Conservation (phyloP, 306 rosid species). For the Benincasa hispida region DNA sequence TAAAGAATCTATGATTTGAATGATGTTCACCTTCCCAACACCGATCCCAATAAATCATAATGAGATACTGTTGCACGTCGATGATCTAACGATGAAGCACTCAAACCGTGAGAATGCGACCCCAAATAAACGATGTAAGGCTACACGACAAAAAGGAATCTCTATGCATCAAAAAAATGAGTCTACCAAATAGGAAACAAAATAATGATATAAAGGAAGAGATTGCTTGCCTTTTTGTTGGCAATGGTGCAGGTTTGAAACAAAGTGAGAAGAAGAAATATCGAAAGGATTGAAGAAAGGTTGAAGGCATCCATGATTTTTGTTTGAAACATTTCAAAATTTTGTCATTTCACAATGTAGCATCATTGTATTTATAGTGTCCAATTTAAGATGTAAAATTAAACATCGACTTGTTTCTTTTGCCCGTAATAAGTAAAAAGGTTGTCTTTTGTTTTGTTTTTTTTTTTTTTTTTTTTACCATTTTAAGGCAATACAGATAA, state of each 20-base stretch:
- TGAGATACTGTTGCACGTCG: background rate
- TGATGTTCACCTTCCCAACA: background rate
- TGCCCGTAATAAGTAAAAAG: background rate
- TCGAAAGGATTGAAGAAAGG: background rate
- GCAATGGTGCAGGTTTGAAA: background rate
- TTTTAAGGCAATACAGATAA: background rate
- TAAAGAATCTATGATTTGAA: background rate
- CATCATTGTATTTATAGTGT: background rate
- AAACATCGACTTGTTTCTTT: background rate
- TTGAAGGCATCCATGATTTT: background rate
- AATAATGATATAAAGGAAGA: background rate
- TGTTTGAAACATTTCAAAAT: background rate
- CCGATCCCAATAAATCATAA: background rate
- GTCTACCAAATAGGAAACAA: background rate
- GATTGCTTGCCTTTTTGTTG: background rate
- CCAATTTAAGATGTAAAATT: background rate
- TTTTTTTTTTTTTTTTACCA: background rate
- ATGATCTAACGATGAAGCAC: background rate
- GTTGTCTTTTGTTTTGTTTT: background rate
- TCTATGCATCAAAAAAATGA: background rate
- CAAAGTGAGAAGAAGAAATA: background rate
- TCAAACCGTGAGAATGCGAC: background rate
- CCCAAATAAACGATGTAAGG: conserved; percentile 4
- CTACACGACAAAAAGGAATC: background rate
- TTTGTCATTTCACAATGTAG: background rate